Percentiles rank a stretch among this genome's conserved stretches.
These are phyloP conservation scores for Tolypocladium paradoxum DNA, from an alignment of 2,329 filamentous ascomycete species.

Conservation along the genomic window DNA sequence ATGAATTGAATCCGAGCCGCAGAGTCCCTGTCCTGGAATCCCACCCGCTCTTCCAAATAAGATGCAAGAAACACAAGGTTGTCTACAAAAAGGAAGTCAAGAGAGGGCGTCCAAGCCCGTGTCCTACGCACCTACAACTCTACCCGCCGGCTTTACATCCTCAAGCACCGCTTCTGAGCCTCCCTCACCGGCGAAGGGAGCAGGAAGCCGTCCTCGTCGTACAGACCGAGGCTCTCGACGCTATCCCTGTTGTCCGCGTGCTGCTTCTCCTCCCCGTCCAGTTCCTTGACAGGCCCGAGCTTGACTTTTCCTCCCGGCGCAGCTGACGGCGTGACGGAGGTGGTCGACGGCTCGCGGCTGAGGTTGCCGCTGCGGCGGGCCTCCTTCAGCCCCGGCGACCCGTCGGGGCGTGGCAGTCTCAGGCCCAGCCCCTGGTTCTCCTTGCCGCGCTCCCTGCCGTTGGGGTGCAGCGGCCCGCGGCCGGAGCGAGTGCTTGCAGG, in stretches of 20 bases:
- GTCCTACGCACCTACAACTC: background rate
- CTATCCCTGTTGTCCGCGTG: slow-evolving; percentile 15
- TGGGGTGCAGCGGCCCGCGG: background rate
- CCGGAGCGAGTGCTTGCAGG: slow-evolving; percentile 1
- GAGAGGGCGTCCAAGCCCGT: background rate
- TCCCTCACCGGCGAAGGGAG: slow-evolving; percentile 29
- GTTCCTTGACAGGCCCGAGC: slow-evolving; percentile 15
- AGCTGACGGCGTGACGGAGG: slow-evolving; percentile 1
- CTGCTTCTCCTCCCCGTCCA: slow-evolving; percentile 12
- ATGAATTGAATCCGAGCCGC: background rate
- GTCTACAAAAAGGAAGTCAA: background rate
- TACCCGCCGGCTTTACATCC: background rate
- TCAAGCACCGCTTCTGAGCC: slow-evolving; percentile 2
- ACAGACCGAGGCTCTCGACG: slow-evolving; percentile 29
- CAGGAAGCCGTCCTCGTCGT: slow-evolving; percentile 35
- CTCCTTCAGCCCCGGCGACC: slow-evolving; percentile 6
- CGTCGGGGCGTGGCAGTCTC: slow-evolving; percentile 8
- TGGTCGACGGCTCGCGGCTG: slow-evolving; percentile 6
- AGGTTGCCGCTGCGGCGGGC: slow-evolving; percentile 9
- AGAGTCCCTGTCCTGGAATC: background rate
- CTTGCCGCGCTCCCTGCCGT: slow-evolving; percentile 14
- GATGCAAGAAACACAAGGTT: background rate
- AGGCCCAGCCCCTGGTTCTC: slow-evolving; percentile 15
- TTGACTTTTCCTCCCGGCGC: slow-evolving; percentile 8
- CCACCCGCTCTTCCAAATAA: background rate